Conservation (phyloP, 2,329 filamentous ascomycete species). For the Pseudogymnoascus destructans region DNA sequence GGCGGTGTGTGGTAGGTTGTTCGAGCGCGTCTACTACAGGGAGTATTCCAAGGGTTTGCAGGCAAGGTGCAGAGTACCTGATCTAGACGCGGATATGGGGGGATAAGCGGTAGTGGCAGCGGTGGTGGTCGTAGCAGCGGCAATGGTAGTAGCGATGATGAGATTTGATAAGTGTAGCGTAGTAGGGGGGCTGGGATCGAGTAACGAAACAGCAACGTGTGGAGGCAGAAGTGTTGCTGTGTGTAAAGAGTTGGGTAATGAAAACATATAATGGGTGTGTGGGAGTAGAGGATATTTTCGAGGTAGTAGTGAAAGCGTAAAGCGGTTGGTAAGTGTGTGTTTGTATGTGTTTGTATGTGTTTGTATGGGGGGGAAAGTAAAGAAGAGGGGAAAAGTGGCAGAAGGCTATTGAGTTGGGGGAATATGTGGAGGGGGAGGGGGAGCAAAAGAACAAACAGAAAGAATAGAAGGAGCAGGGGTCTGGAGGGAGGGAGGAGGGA, state of each 20-base stretch:
- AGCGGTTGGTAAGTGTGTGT: not conserved
- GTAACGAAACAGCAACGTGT: constrained; percentile 14
- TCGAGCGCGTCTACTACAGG: constrained; percentile 9
- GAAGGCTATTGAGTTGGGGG: not conserved
- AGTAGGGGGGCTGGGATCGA: not conserved
- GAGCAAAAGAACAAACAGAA: too few relatives aligned
- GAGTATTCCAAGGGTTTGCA: not conserved
- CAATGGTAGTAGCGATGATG: not conserved
- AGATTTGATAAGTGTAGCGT: constrained; percentile 3
- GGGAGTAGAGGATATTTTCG: not conserved
- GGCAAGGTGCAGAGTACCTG: constrained; percentile 3
- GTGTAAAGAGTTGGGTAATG: constrained; percentile 14
- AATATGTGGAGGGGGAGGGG: not conserved
- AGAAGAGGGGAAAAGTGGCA: not conserved
- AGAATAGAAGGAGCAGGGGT: too few relatives aligned
- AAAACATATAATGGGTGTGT: constrained; percentile 9
- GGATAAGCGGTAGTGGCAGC: not conserved
- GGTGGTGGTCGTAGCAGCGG: not conserved
- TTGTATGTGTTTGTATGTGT: not conserved
- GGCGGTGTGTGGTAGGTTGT: not conserved
- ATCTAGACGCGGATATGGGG: not conserved
- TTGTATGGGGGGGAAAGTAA: not conserved
- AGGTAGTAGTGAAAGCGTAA: not conserved
- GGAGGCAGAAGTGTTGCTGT: constrained; percentile 16
- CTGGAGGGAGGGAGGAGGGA: too few relatives aligned